A percentile compares a stretch with the other conserved stretches of the same genome.
Conservation (phyloP, 1,139 yeast species). For the Nakaseomyces sp. region DNA sequence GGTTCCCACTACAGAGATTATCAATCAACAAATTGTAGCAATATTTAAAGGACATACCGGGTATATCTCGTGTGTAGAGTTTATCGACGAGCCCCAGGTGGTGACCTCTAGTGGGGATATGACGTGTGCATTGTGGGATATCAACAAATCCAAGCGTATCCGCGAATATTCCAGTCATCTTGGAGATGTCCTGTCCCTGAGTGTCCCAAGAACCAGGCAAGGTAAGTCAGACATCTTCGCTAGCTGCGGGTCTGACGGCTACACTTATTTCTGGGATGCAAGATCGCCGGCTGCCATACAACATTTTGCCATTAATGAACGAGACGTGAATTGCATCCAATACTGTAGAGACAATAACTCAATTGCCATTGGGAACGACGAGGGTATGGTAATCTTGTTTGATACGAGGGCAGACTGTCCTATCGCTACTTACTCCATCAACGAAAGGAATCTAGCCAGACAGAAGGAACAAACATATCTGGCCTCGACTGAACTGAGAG, state of each 20-base stretch:
- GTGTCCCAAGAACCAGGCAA: constrained; percentile 20
- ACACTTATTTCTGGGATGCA: constrained; percentile 63
- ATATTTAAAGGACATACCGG: constrained; percentile 74
- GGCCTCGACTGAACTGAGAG: constrained; percentile 6
- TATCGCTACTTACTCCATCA: constrained; percentile 44
- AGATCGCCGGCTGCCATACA: constrained; percentile 48
- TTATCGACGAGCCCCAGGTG: constrained; percentile 46
- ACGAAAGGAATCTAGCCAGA: constrained; percentile 10
- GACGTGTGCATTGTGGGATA: constrained; percentile 77
- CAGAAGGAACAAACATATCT: constrained; percentile 9
- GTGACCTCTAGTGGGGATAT: constrained; percentile 78
- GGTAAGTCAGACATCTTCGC: constrained; percentile 37
- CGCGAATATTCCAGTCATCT: constrained; percentile 63
- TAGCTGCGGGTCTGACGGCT: constrained; percentile 72
- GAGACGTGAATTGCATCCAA: constrained; percentile 59
- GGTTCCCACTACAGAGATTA: constrained; percentile 31
- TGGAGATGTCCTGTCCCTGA: constrained; percentile 66
- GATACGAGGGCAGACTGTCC: constrained; percentile 76
- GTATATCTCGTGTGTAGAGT: constrained; percentile 69
- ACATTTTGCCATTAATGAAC: constrained; percentile 50
- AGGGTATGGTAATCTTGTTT: constrained; percentile 61
- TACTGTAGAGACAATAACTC: constrained; percentile 68
- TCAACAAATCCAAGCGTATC: constrained; percentile 46
- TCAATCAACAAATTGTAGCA: constrained; percentile 41
- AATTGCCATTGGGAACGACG: constrained; percentile 69